Conservation (phyloP, 495 filamentous ascomycete genomes). For the Haplographium delicatum region DNA sequence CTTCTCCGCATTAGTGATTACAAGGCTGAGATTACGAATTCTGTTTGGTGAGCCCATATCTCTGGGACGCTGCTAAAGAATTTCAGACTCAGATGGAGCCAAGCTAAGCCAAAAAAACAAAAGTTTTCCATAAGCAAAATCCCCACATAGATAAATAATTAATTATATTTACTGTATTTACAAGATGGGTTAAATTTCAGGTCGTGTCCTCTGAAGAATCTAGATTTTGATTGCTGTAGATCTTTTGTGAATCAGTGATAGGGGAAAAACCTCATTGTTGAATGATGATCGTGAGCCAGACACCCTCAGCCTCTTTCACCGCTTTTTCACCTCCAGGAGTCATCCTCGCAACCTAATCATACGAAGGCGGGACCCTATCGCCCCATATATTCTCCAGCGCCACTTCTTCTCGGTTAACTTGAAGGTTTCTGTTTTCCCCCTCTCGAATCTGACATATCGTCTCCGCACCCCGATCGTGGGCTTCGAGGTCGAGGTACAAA, state of each 20-base stretch:
- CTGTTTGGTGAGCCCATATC: not conserved
- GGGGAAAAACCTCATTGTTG: not conserved
- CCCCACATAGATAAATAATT: too few relatives aligned
- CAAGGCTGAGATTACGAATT: conserved; percentile 13
- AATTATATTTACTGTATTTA: too few relatives aligned
- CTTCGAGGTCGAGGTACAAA: too few relatives aligned
- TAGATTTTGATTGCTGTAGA: not conserved
- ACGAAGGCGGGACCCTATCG: not conserved
- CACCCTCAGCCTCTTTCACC: conserved; percentile 23
- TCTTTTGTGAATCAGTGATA: not conserved
- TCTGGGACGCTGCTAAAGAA: too few relatives aligned
- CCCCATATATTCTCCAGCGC: conserved; percentile 1
- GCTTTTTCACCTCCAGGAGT: conserved; percentile 16
- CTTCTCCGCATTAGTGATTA: conserved; percentile 6
- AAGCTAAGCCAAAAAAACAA: not conserved
- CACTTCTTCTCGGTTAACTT: too few relatives aligned
- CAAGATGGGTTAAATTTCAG: not conserved
- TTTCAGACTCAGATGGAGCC: not conserved
- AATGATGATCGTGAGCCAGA: conserved; percentile 15
- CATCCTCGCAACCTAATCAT: conserved; percentile 3
- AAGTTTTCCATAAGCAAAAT: too few relatives aligned
- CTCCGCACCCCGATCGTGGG: too few relatives aligned
- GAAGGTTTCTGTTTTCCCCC: too few relatives aligned
- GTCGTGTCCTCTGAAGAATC: not conserved
- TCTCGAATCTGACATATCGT: too few relatives aligned